Conservation (phyloP, 2,329 filamentous ascomycete genomes). For the Fusarium heterosporum region DNA sequence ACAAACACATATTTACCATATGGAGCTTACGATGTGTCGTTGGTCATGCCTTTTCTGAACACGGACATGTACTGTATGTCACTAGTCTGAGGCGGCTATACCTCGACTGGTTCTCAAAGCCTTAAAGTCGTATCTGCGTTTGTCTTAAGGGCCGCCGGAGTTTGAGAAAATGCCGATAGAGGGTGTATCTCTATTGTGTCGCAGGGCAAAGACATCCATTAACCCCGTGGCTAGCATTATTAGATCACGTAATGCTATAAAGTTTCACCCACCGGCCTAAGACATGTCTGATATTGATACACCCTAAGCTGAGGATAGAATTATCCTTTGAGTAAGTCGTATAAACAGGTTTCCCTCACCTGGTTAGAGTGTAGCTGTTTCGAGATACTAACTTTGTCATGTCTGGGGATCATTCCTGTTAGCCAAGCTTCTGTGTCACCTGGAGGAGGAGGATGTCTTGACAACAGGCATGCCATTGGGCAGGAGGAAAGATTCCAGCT, state of each 20-base stretch:
- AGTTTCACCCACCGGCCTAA: too few relatives aligned
- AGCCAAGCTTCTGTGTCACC: conserved; percentile 3
- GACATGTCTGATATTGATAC: neutral
- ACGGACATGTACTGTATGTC: neutral
- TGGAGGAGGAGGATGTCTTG: neutral
- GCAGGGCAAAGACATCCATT: neutral
- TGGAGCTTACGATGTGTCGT: neutral
- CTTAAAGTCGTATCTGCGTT: neutral
- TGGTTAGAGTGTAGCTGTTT: conserved; percentile 16
- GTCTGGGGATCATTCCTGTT: conserved; percentile 3
- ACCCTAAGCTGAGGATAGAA: neutral
- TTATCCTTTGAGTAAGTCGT: neutral
- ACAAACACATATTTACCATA: neutral
- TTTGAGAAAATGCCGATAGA: neutral
- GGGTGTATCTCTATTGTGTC: neutral
- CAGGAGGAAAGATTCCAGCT: neutral
- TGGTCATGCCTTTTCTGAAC: neutral
- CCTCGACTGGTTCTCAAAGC: neutral
- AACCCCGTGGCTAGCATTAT: neutral
- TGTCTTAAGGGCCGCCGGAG: neutral
- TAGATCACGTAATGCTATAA: too few relatives aligned
- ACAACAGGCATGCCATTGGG: neutral
- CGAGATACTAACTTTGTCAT: conserved; percentile 27
- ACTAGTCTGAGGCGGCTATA: neutral
- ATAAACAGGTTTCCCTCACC: neutral